Base-by-base conservation (phyloP, 2,329 filamentous ascomycete genomes). In the Aphanoascus verrucosus region DNA sequence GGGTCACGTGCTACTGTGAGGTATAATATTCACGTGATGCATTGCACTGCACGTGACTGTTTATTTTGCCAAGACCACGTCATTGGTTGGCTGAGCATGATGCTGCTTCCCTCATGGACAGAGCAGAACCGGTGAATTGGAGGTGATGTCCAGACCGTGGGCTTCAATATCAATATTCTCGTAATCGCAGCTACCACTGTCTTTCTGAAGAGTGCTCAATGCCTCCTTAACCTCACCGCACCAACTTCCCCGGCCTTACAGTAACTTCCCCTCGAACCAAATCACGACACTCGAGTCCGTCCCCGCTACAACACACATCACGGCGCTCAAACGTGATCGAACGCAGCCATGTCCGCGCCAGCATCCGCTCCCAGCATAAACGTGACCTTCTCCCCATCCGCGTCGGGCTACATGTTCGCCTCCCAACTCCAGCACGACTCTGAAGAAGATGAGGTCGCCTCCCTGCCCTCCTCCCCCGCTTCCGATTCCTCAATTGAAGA, bases 401-500 rank as follows among this genome's bases (percentile, higher is more conserved):
- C 67, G 50, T 69, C 70, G 34, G 62, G 68, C 43, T 71, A 68
- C 56, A 68, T 72, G 63, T 61, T 71, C 37, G 61, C 67, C 42
- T 70, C 68, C 63, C 49, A 60, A 58, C 55, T 52, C 20, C 42
- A 46, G 8, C 42, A 46, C 7, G 62, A 61, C 43, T 67, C 67
- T 23, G 65, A 69, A 3, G 69, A 72, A 20, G 58, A 59, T 49
- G 70, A 73, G 15, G 54, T 74, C 48, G 71, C 69, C 19, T 74
- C 72, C 1, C 64, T 74, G 15, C 72, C 72, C 1, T 65, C 68
- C 15, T 67, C 68, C 5, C 62, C 62, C 3, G 63, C 64, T 4
- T 73, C 72, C 3, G 70, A 71, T 20, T 68, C 69, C 9, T 72
- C 77, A 20, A 75, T 77, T 3, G 75, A 77, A 53, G 69, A 67